A percentile compares a stretch with the other conserved stretches of the same genome.
phyloP scores from a whole-genome alignment of 2,329 filamentous ascomycete genomes.

The Trichoderma atroviride region DNA sequence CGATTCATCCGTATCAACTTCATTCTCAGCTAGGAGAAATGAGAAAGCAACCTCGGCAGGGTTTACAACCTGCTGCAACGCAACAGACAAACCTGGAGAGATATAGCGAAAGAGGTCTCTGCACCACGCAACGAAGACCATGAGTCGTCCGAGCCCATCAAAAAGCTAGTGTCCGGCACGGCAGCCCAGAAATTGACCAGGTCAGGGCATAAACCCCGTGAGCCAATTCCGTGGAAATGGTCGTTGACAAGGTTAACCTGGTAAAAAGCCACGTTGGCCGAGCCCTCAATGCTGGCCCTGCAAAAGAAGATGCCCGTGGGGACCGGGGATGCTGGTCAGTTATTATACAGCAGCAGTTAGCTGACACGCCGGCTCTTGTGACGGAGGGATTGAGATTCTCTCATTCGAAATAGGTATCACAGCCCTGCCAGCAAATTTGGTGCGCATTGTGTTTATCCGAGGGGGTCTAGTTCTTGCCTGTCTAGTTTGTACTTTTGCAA shows the following conservation, averaged over 20 bases:
- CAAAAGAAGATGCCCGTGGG: background rate
- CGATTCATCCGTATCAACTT: background rate
- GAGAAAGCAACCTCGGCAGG: background rate
- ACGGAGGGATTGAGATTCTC: background rate
- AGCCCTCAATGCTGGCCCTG: slow-evolving; percentile 17
- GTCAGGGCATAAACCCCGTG: slow-evolving; percentile 20
- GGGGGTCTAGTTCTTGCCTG: background rate
- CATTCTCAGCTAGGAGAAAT: background rate
- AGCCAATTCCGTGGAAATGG: slow-evolving; percentile 24
- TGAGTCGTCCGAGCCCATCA: slow-evolving; percentile 10
- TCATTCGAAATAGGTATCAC: background rate
- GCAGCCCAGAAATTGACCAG: slow-evolving; percentile 16
- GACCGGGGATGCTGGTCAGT: background rate
- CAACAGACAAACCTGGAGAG: background rate
- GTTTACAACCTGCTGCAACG: background rate
- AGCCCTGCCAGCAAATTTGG: background rate
- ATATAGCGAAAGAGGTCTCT: background rate
- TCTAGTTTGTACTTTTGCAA: background rate
- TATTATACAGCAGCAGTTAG: background rate
- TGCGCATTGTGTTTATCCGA: background rate
- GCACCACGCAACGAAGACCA: background rate
- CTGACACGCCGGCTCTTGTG: background rate
- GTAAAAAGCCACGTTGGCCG: slow-evolving; percentile 22
- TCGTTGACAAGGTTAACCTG: slow-evolving; percentile 15
- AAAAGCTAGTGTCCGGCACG: slow-evolving; percentile 15